These are phyloP conservation scores for Pisolithus microcarpus DNA, from an alignment of 768 basidiomycete species.

Conservation along the genomic window DNA sequence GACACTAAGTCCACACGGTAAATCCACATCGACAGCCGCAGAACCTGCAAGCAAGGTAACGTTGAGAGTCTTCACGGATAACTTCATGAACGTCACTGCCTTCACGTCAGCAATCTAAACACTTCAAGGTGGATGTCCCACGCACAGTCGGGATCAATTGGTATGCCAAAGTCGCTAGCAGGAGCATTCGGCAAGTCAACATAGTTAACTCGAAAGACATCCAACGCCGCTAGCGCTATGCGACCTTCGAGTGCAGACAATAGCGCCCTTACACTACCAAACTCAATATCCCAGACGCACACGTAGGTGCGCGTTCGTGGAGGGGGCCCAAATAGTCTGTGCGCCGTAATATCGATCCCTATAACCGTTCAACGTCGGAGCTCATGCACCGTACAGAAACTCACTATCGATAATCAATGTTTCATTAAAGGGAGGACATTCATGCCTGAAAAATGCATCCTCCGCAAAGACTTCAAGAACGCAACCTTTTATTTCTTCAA, in stretches of 20 bases:
- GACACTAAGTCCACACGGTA: constrained; percentile 55
- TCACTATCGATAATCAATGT: constrained; percentile 46
- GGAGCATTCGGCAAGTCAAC: constrained; percentile 76
- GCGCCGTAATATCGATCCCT: constrained; percentile 75
- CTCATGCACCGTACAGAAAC: constrained; percentile 1
- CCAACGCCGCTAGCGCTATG: constrained; percentile 44
- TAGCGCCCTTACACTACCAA: constrained; percentile 56
- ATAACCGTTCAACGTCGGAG: constrained; percentile 1
- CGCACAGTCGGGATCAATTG: constrained; percentile 73
- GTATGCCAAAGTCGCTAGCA: constrained; percentile 54
- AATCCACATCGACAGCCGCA: constrained; percentile 46
- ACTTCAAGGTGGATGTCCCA: background rate
- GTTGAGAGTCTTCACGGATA: constrained; percentile 50
- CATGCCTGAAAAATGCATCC: constrained; percentile 26
- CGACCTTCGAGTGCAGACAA: constrained; percentile 49
- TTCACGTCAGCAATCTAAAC: constrained; percentile 4
- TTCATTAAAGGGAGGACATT: constrained; percentile 20
- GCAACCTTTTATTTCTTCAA: constrained; percentile 50
- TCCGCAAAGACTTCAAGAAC: constrained; percentile 44
- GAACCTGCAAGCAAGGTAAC: constrained; percentile 46
- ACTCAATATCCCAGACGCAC: constrained; percentile 86
- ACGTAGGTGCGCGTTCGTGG: constrained; percentile 82
- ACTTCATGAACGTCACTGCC: constrained; percentile 78
- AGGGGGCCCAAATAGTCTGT: constrained; percentile 85
- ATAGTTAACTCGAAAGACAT: constrained; percentile 63